phyloP scores from a whole-genome alignment of 164 flowering plant genomes.

The grape (Vitis vinifera) region ASM3070453v1 NC_081820.1:350001-350500 shows the following conservation, averaged over 20 bases:
- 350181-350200: slow-evolving; percentile 71
- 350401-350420: slow-evolving; percentile 41
- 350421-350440: slow-evolving; percentile 52
- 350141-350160: slow-evolving; percentile 49
- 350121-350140: slow-evolving; percentile 64
- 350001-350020: slow-evolving; percentile 66
- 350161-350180: slow-evolving; percentile 54
- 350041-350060: slow-evolving; percentile 83
- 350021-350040: slow-evolving; percentile 76
- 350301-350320: slow-evolving; percentile 72
- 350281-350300: slow-evolving; percentile 75
- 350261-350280: slow-evolving; percentile 67
- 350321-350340: slow-evolving; percentile 46
- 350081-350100: slow-evolving; percentile 75
- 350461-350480: slow-evolving; percentile 52
- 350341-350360: slow-evolving; percentile 53
- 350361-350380: slow-evolving; percentile 66
- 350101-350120: slow-evolving; percentile 87
- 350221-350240: slow-evolving; percentile 69
- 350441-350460: slow-evolving; percentile 57
- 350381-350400: slow-evolving; percentile 47
- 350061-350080: slow-evolving; percentile 89
- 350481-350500: slow-evolving; percentile 72
- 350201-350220: slow-evolving; percentile 55
- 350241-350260: slow-evolving; percentile 91